Evolutionary conservation across 2,329 filamentous ascomycete species (phyloP).

Genomic region (Calonectria hawksworthii): DNA sequence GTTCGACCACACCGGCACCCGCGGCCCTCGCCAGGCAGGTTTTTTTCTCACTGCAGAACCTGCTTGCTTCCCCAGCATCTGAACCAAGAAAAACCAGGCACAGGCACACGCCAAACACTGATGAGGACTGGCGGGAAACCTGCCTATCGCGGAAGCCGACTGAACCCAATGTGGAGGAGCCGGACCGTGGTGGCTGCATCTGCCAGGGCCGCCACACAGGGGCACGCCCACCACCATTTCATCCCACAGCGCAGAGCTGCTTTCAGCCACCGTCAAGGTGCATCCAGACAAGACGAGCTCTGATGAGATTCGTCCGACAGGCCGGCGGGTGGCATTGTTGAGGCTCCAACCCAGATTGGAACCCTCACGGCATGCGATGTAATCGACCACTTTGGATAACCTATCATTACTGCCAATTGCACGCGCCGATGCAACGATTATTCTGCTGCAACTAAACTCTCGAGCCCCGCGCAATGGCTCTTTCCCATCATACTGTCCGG

Average conservation of each 20-base stretch:
- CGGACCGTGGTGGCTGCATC: background rate
- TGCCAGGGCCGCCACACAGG: conserved; percentile 10
- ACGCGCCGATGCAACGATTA: background rate
- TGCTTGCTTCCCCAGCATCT: background rate
- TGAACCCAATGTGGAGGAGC: background rate
- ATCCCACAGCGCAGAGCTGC: conserved; percentile 3
- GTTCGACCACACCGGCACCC: background rate
- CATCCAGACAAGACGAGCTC: background rate
- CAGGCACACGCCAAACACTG: conserved; percentile 13
- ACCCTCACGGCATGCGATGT: background rate
- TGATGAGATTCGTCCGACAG: conserved; percentile 3
- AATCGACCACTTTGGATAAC: background rate
- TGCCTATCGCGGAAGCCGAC: conserved; percentile 9
- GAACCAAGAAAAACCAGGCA: background rate
- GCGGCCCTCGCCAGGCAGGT: background rate
- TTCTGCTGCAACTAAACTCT: background rate
- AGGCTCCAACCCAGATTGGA: background rate
- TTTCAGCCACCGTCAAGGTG: background rate
- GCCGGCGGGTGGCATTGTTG: conserved; percentile 7
- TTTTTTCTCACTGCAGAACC: background rate
- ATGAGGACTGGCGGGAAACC: conserved; percentile 4
- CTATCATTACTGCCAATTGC: background rate
- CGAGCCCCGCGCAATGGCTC: background rate
- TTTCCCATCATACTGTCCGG: background rate
- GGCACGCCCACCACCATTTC: conserved; percentile 7